A percentile compares a stretch with the other conserved stretches of the same genome.
Conservation (phyloP, 2,329 filamentous ascomycete genomes). For the Nemania sp. region DNA sequence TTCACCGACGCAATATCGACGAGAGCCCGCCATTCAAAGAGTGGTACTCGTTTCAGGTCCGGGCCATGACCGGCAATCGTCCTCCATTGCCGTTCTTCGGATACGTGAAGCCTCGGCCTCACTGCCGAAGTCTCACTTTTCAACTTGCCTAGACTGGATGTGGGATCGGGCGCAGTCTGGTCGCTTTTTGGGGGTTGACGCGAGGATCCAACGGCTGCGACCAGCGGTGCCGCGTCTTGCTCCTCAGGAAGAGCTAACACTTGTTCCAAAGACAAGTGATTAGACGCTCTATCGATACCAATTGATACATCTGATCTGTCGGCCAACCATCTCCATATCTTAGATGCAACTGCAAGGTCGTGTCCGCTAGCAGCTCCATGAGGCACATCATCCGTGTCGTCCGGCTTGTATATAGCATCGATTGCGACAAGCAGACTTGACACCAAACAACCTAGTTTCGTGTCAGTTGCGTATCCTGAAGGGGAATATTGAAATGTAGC, state of each 20-base stretch:
- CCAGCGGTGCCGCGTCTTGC: constrained; percentile 14
- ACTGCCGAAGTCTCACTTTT: constrained; percentile 8
- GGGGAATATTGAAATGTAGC: background rate
- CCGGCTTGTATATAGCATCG: constrained; percentile 31
- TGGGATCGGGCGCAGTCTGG: background rate
- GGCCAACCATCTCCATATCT: constrained; percentile 48
- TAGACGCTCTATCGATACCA: constrained; percentile 42
- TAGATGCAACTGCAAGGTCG: constrained; percentile 44
- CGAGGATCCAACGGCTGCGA: background rate
- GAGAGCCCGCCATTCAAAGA: constrained; percentile 62
- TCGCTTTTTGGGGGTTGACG: background rate
- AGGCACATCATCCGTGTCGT: background rate
- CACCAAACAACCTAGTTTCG: constrained; percentile 35
- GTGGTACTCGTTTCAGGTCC: constrained; percentile 61
- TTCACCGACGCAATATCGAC: constrained; percentile 60
- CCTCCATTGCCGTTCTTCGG: constrained; percentile 62
- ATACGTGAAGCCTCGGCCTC: constrained; percentile 49
- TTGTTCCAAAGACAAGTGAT: constrained; percentile 45
- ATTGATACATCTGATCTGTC: constrained; percentile 47
- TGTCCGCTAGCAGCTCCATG: constrained; percentile 16
- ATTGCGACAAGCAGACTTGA: constrained; percentile 34
- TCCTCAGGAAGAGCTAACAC: constrained; percentile 45
- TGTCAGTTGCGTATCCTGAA: constrained; percentile 24
- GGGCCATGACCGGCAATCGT: constrained; percentile 61
- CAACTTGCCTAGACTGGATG: background rate